Base-by-base conservation (phyloP, 495 filamentous ascomycete genomes). In the Oidiodendron maius region DNA sequence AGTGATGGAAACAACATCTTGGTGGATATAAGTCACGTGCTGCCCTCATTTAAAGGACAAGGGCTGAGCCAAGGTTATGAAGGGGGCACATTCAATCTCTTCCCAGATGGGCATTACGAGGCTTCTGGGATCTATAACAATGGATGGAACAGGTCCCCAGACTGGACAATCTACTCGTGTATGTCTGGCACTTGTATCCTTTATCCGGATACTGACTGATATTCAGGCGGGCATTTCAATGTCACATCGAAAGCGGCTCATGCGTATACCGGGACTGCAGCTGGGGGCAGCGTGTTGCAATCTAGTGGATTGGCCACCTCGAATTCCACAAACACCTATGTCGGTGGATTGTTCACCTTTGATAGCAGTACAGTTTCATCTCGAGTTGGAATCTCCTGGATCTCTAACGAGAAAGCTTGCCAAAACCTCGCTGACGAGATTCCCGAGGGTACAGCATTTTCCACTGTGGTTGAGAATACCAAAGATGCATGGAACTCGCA, bases 151-250 rank as follows among this genome's bases (percentile, higher is more conserved):
- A 66, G 68, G 35, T 71, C 75, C 0, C 74, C 76, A 11, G 52
- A 76, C 28, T 89, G 83, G 83, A 76, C 67, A 3, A 80, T 87
- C 9, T 77, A 83, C 53, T 87, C 86, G 59, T 87, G 84, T 57
- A 82, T 80, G 13, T 69, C n/a, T 3, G 3, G 28, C 24, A 16
- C 8, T 11, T 10, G 1, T 1, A 10, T 37, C 25, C n/a, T 12
- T 10, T 15, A 3, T 39, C 16, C 16, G 21, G 25, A 18, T 44
- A 25, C 26, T 44, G 20, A 30, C 10, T 8, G 22, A 24, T 42
- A 6, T 52, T 3, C 11, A 52, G 50, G 50, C 26, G 50, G 50
- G 4, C 47, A 52, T 16, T 52, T 52, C 37, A 52, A 47, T 36
- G 28, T 28, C 13, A 46, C 50, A 4, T 25, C 50, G 8, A 3